A percentile compares a stretch with the other conserved stretches of the same genome.
phyloP scores from a whole-genome alignment of 805 yeast genomes.

The Lipomyces sp. region DNA sequence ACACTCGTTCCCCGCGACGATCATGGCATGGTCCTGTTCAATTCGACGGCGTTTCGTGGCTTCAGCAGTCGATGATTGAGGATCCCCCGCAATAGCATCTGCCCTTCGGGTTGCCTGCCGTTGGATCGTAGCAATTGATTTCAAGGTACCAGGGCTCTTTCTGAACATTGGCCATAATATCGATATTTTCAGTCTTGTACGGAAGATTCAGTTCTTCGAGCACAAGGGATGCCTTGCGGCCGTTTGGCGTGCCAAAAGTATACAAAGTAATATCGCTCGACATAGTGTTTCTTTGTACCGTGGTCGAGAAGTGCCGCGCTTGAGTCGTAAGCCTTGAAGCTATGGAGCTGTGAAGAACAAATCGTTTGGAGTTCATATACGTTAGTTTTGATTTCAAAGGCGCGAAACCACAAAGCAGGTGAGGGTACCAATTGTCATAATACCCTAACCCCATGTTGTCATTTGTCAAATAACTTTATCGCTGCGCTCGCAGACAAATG shows the following conservation, averaged over 20 bases:
- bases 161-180: conserved; percentile 52
- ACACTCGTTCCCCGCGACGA: neutral
- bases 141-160: conserved; percentile 62
- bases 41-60: neutral
- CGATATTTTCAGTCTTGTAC: conserved; percentile 49
- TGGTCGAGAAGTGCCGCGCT: conserved; percentile 9
- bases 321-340: conserved; percentile 4
- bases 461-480: no score
- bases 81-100: neutral
- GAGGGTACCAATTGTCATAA: no score
- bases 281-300: conserved; percentile 8
- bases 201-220: conserved; percentile 43
- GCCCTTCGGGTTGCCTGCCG: neutral
- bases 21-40: neutral
- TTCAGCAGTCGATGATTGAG: neutral
- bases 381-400: no score
- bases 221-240: conserved; percentile 48
- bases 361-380: neutral
- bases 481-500: no score
- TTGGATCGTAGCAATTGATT: conserved; percentile 46
- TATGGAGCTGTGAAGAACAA: conserved; percentile 1
- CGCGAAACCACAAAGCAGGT: no score
- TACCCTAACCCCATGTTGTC: no score
- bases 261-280: conserved; percentile 20
- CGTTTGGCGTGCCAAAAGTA: conserved; percentile 52